Evolutionary conservation across 2,329 filamentous ascomycete species (phyloP), one percentile per base, ranked within the genome.

Genomic region (Ceratocystis albifundus): DNA sequence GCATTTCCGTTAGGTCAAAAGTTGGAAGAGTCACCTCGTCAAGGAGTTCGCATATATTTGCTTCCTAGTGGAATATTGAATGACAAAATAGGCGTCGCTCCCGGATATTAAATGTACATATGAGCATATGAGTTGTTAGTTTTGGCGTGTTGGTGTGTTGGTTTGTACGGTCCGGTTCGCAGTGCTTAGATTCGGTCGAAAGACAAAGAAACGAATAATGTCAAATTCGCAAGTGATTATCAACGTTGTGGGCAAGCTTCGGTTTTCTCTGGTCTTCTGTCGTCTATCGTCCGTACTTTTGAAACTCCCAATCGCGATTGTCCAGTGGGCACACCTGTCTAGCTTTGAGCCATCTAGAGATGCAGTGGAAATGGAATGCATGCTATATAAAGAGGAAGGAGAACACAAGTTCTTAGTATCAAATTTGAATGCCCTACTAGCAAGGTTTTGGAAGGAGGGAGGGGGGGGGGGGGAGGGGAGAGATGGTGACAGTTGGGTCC

Each of bases 361-460:
- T 99, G 80, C 94, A 99, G 80, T 99, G 94, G 79, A 99, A 99
- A 78, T 99, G 94, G 82, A 99, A 99, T 36, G 94, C 94, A 74
- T 99, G 94, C 94, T 99, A 41, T 45, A 22, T 10, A 41, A 41
- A 41, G 10, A 41, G 10, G 36, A 41, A 41, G 57, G 28, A 59
- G 28, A 32, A 36, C 15, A 36, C 10, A 41, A 12, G 10, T 41
- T 41, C 10, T 41, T 41, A 3, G 36, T 41, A 12, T 41, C 15
- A 41, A 41, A 41, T 41, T 41, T 41, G 3, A 3, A 15, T 59
- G 17, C 48, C 48, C 7, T n/a, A 53, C 25, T 32, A n/a, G 15
- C 12, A 30, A 53, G 69, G 10, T 41, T 41, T 41, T 36, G 68
- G 20, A 7, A 45, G 50, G 71, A 81, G 72, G 81, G 79, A 69